phyloP scores from a whole-genome alignment of 148 eudicot genomes.

The Cornus florida region DNA sequence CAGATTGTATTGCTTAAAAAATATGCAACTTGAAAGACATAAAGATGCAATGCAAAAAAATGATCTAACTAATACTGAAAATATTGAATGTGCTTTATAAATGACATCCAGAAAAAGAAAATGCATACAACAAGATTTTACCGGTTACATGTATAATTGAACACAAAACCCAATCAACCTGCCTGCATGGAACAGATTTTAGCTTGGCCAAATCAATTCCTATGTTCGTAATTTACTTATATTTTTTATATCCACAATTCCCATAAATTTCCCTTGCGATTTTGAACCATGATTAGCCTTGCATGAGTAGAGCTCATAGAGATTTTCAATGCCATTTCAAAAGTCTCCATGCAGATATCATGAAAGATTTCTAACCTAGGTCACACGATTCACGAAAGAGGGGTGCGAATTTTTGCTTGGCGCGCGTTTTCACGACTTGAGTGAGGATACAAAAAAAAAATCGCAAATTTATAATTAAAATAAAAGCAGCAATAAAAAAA shows the following conservation, averaged over 20 bases:
- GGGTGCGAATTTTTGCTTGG: too few relatives aligned
- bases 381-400: too few relatives aligned
- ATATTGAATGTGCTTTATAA: too few relatives aligned
- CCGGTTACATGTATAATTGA: too few relatives aligned
- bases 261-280: not conserved
- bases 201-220: not conserved
- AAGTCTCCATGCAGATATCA: not conserved
- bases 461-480: too few relatives aligned
- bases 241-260: not conserved
- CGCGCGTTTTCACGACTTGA: too few relatives aligned
- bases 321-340: not conserved
- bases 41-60: not conserved
- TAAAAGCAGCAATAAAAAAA: too few relatives aligned
- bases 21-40: not conserved
- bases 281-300: not conserved
- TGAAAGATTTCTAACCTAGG: too few relatives aligned
- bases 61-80: too few relatives aligned
- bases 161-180: not conserved
- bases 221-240: not conserved
- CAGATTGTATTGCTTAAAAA: not conserved
- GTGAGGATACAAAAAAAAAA: too few relatives aligned
- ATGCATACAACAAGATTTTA: not conserved
- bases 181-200: not conserved
- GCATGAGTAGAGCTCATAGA: not conserved
- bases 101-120: not conserved